Conservation (phyloP, 2,329 filamentous ascomycete genomes). For the Talaromyces pinophilus region DNA sequence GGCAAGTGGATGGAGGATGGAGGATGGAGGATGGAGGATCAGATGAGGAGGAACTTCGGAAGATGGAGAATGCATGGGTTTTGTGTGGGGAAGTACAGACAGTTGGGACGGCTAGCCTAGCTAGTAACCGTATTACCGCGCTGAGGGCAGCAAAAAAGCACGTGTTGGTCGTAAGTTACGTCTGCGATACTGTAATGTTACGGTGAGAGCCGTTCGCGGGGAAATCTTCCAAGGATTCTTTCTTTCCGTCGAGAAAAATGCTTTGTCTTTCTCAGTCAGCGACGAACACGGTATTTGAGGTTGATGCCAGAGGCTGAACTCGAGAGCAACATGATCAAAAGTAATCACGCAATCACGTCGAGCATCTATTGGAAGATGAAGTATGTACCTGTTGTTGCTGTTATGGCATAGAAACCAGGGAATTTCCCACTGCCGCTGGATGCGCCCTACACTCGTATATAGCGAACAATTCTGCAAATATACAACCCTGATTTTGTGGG, state of each 20-base stretch:
- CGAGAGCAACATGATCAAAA: neutral
- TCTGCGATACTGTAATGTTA: neutral
- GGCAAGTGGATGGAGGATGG: neutral
- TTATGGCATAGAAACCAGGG: neutral
- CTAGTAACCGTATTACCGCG: slow-evolving; percentile 6
- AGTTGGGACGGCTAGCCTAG: slow-evolving; percentile 2
- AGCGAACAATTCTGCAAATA: neutral
- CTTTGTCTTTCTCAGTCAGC: neutral
- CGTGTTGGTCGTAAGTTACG: slow-evolving; percentile 1
- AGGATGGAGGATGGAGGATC: neutral
- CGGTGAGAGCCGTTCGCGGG: slow-evolving; percentile 1
- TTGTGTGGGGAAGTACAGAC: slow-evolving; percentile 7
- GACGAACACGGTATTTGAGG: slow-evolving; percentile 4
- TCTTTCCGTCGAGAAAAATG: neutral
- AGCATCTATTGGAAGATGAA: neutral
- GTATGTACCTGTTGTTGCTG: neutral
- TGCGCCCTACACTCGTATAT: slow-evolving; percentile 7
- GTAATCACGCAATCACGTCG: neutral
- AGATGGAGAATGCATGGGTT: slow-evolving; percentile 13
- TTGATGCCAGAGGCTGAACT: neutral
- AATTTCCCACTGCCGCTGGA: slow-evolving; percentile 19
- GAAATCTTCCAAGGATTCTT: neutral
- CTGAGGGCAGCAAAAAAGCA: neutral
- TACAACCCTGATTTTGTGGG: neutral
- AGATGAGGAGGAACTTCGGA: neutral